These are phyloP conservation scores for Monosporozyma unispora DNA, from an alignment of 805 yeast species.

Conservation along the genomic window DNA sequence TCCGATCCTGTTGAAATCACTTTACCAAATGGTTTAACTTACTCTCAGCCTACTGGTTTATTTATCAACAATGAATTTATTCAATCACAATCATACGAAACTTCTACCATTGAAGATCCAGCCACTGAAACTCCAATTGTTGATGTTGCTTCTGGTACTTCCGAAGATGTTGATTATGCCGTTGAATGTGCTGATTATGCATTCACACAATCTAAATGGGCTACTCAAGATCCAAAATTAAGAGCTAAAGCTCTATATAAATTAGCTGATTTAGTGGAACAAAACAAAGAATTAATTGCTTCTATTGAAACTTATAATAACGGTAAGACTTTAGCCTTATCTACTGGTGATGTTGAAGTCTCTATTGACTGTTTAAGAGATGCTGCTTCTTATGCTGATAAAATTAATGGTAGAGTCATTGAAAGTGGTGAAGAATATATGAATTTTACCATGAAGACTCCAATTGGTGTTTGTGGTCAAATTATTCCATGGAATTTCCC, in stretches of 20 bases:
- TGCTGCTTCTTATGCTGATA: conserved; percentile 67
- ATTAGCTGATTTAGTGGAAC: conserved; percentile 63
- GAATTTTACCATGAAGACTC: conserved; percentile 61
- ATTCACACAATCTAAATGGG: conserved; percentile 47
- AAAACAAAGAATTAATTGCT: conserved; percentile 53
- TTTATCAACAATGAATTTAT: conserved; percentile 83
- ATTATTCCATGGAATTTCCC: conserved; percentile 86
- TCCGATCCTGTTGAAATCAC: conserved; percentile 37
- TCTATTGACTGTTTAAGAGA: conserved; percentile 58
- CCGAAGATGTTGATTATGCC: conserved; percentile 60
- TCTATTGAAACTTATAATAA: conserved; percentile 66
- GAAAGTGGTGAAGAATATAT: conserved; percentile 57
- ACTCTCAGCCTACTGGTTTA: conserved; percentile 78
- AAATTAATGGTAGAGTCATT: conserved; percentile 53
- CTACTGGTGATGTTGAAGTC: conserved; percentile 61
- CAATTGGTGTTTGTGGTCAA: conserved; percentile 76
- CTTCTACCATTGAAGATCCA: conserved; percentile 48
- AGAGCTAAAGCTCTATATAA: conserved; percentile 47
- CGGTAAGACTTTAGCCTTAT: conserved; percentile 62
- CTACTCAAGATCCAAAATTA: conserved; percentile 45
- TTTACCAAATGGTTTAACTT: conserved; percentile 56
- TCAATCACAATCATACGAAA: conserved; percentile 43
- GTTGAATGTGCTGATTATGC: conserved; percentile 61
- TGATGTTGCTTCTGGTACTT: conserved; percentile 49
- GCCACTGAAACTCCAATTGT: conserved; percentile 55